Evolutionary conservation across 192 early-diverging fungal genomes (phyloP).

Genomic region (Obelidium mucronatum): DNA sequence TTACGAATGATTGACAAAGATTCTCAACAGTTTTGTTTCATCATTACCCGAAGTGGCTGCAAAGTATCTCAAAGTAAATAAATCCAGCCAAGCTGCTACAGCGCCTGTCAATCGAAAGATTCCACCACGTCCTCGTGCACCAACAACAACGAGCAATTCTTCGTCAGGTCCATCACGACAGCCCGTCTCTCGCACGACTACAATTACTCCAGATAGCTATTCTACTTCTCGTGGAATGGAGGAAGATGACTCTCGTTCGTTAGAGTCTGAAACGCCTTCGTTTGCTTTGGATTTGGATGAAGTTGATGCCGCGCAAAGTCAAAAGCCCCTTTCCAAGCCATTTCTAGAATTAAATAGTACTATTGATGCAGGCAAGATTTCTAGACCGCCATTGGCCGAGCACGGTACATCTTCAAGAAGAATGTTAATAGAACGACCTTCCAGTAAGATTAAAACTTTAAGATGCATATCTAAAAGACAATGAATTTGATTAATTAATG

Average conservation of each 20-base stretch:
- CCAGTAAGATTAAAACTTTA: constrained; percentile 2
- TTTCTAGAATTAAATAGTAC: neutral
- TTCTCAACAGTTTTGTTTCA: constrained; percentile 33
- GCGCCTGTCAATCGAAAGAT: neutral
- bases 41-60: constrained; percentile 28
- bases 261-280: constrained; percentile 32
- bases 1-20: constrained; percentile 54
- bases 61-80: constrained; percentile 38
- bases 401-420: neutral
- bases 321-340: neutral
- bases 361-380: neutral
- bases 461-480: neutral
- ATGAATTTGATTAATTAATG: neutral
- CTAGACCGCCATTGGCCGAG: neutral
- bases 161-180: neutral
- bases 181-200: neutral
- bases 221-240: neutral
- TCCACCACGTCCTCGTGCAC: neutral
- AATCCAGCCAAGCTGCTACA: neutral
- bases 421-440: neutral
- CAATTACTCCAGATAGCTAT: constrained; percentile 26
- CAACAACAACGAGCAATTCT: neutral
- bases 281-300: constrained; percentile 21
- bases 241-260: constrained; percentile 28
- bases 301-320: neutral